phyloP scores from a whole-genome alignment of 345 rosid species.

The Citrus sp. region DNA sequence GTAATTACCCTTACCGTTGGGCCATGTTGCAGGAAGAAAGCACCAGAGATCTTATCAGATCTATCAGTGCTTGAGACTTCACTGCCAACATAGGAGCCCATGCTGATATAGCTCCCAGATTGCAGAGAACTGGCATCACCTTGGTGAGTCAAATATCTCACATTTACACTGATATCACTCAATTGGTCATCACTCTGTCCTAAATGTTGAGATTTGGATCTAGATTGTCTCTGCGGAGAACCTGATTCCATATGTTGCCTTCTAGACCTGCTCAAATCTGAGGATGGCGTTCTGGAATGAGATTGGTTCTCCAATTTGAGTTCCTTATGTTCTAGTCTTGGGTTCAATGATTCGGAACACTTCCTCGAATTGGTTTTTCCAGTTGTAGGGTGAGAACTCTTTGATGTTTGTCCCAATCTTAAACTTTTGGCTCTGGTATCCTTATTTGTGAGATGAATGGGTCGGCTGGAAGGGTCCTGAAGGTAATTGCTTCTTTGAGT shows the following conservation, averaged over 20 bases:
- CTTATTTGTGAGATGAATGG: slow-evolving; percentile 31
- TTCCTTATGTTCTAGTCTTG: slow-evolving; percentile 49
- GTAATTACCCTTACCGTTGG: slow-evolving; percentile 40
- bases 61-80: slow-evolving; percentile 64
- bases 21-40: slow-evolving; percentile 29
- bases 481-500: slow-evolving; percentile 35
- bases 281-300: slow-evolving; percentile 31
- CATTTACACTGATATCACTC: slow-evolving; percentile 43
- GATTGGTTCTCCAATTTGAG: slow-evolving; percentile 45
- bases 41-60: slow-evolving; percentile 31
- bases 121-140: slow-evolving; percentile 37
- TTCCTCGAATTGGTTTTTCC: slow-evolving; percentile 34
- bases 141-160: slow-evolving; percentile 44
- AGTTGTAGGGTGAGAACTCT: slow-evolving; percentile 26
- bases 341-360: slow-evolving; percentile 46
- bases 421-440: slow-evolving; percentile 21
- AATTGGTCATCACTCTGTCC: slow-evolving; percentile 40
- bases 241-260: slow-evolving; percentile 45
- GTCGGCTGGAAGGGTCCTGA: slow-evolving; percentile 29
- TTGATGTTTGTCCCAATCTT: slow-evolving; percentile 31
- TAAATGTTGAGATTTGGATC: slow-evolving; percentile 30
- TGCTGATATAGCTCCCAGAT: slow-evolving; percentile 57
- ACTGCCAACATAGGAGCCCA: slow-evolving; percentile 48
- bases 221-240: slow-evolving; percentile 36
- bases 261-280: slow-evolving; percentile 40